Evolutionary conservation across 108 stramenopile genomes (phyloP).

Genomic region (Schizochytrium sp.): DNA sequence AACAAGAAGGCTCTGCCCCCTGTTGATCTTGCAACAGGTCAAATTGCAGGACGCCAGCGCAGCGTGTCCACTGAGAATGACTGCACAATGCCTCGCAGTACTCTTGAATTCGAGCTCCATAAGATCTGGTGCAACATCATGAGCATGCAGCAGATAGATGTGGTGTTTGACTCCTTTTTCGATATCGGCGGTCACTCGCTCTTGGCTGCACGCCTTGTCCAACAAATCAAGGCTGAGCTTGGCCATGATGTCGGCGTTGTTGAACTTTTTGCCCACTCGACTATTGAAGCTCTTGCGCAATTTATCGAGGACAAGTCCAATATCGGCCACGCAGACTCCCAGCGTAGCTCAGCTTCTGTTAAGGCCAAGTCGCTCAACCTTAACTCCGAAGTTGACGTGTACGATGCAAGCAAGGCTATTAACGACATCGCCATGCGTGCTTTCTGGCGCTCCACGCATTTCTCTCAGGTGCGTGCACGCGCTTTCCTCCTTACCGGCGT

Average conservation of each 20-base stretch:
- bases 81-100: not conserved
- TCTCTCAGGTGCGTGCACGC: conserved; percentile 66
- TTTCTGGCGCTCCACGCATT: conserved; percentile 58
- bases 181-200: conserved; percentile 84
- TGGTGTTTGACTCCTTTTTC: conserved; percentile 74
- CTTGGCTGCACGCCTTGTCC: conserved; percentile 77
- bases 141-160: conserved; percentile 64
- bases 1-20: conserved; percentile 76
- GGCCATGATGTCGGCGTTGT: conserved; percentile 63
- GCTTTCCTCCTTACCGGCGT: conserved; percentile 81
- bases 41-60: not conserved
- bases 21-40: conserved; percentile 63
- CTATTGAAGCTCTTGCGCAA: conserved; percentile 63
- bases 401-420: conserved; percentile 53
- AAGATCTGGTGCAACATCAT: conserved; percentile 63
- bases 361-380: conserved; percentile 70
- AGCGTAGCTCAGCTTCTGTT: conserved; percentile 41
- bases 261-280: conserved; percentile 67
- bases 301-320: conserved; percentile 58
- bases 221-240: conserved; percentile 58
- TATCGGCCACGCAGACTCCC: not conserved
- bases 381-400: conserved; percentile 68
- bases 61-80: conserved; percentile 31
- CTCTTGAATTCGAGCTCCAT: conserved; percentile 53
- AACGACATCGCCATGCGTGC: conserved; percentile 60